Evolutionary conservation across 768 basidiomycete species (phyloP), one percentile per base, ranked within the genome.

Genomic region (Termitomyces eurrhizus): DNA sequence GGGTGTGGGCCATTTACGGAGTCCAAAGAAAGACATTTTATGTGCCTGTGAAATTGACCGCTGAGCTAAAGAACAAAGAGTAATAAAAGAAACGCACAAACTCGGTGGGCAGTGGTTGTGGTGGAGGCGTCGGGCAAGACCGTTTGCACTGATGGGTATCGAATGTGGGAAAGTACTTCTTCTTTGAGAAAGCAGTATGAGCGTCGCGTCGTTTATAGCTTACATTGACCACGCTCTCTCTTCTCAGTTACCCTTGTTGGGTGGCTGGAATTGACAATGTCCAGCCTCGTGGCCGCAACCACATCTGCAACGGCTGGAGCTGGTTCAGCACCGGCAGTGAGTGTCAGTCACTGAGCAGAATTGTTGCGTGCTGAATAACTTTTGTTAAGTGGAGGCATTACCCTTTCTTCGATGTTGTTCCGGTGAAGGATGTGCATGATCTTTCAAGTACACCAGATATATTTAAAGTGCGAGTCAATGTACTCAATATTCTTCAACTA

Each of bases 1-100:
- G 59, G 89, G 89, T 66, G 87, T 88, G 61, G 88, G 82, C 87
- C 87, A 92, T 77, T 89, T 89, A 75, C 89, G 88, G 65, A 89
- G 78, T 77, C 88, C 89, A 67, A 92, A 76, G 81, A 90, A 88
- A 68, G 84, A 81, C 88, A 90, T 90, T 73, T 70, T 58, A 63
- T 69, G 67, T 51, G 61, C 66, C 61, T 59, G 52, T 13, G 11
- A 58, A 51, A 53, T 49, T 59, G 8, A 48, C 39, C 13, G 39
- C 12, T 52, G 11, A 61, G 60, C 33, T 32, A 13, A 42, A 45
- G n/a, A 9, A 56, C 12, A 36, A 35, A 63, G 52, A 48, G 52
- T 58, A 45, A 18, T 16, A 16, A 18, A 50, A 29, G n/a, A 48
- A 39, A 62, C 62, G 44, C 45, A 61, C 59, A 59, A 42, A 29